These are phyloP conservation scores for Colletotrichum australisinense DNA, from an alignment of 2,329 filamentous ascomycete genomes.

Conservation along the genomic window DNA sequence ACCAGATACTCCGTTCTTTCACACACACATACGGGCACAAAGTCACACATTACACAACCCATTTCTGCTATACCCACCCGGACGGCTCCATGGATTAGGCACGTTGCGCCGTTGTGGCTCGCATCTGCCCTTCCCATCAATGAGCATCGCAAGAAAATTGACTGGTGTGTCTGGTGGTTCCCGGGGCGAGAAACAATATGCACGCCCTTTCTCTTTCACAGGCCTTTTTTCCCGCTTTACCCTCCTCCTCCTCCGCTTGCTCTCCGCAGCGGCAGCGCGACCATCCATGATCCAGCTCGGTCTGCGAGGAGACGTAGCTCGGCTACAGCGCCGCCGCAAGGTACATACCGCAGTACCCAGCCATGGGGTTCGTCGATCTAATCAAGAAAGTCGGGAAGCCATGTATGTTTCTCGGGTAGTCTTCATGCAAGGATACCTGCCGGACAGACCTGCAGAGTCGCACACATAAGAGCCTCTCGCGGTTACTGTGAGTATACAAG, in stretches of 20 bases:
- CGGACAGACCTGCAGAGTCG: conserved; percentile 20
- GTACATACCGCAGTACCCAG: conserved; percentile 1
- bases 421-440: conserved; percentile 30
- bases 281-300: conserved; percentile 20
- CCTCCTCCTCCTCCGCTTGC: background rate
- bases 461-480: conserved; percentile 33
- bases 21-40: background rate
- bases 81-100: conserved; percentile 31
- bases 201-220: conserved; percentile 16
- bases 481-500: conserved; percentile 5
- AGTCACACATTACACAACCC: background rate
- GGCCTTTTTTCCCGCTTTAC: background rate
- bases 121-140: conserved; percentile 19
- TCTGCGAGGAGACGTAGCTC: conserved; percentile 26
- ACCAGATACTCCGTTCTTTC: background rate
- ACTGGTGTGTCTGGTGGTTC: background rate
- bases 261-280: conserved; percentile 3
- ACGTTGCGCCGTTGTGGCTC: conserved; percentile 33
- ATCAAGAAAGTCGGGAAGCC: conserved; percentile 24
- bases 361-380: conserved; percentile 34
- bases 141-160: conserved; percentile 3
- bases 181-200: background rate
- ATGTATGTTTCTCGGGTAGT: background rate
- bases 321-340: conserved; percentile 12
- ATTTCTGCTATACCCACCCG: conserved; percentile 25